Evolutionary conservation across 768 basidiomycete genomes (phyloP).

Genomic region (Filobasidium wieringae): DNA sequence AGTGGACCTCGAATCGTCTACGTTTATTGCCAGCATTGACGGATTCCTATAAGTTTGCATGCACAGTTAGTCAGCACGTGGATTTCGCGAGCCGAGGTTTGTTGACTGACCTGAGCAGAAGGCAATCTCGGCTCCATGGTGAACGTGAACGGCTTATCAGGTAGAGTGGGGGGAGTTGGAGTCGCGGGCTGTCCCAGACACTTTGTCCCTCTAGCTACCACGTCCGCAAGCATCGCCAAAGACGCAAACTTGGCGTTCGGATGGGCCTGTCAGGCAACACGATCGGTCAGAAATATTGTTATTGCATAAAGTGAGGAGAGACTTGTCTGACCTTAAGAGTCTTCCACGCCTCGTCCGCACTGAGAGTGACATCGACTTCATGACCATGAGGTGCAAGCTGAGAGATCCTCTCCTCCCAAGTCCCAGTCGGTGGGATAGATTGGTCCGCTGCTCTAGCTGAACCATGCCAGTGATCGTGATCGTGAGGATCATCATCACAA

Average conservation of each 20-base stretch:
- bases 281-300: background rate
- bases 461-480: background rate
- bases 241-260: constrained; percentile 33
- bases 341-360: constrained; percentile 35
- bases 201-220: constrained; percentile 31
- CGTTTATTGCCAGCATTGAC: constrained; percentile 17
- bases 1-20: constrained; percentile 26
- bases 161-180: background rate
- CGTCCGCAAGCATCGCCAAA: constrained; percentile 34
- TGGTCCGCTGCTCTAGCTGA: background rate
- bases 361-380: constrained; percentile 18
- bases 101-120: too few relatives aligned
- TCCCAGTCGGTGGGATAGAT: background rate
- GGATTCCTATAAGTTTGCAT: constrained; percentile 4
- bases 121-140: background rate
- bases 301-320: background rate
- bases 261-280: constrained; percentile 21
- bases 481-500: background rate
- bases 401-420: background rate
- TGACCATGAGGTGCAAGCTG: background rate
- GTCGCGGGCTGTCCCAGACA: constrained; percentile 10
- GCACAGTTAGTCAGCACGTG: background rate
- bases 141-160: background rate
- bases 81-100: background rate
- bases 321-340: constrained; percentile 26